Evolutionary conservation across 1,139 yeast species (phyloP), one percentile per base, ranked within the genome.

Genomic region (Eremothecium coryli): DNA sequence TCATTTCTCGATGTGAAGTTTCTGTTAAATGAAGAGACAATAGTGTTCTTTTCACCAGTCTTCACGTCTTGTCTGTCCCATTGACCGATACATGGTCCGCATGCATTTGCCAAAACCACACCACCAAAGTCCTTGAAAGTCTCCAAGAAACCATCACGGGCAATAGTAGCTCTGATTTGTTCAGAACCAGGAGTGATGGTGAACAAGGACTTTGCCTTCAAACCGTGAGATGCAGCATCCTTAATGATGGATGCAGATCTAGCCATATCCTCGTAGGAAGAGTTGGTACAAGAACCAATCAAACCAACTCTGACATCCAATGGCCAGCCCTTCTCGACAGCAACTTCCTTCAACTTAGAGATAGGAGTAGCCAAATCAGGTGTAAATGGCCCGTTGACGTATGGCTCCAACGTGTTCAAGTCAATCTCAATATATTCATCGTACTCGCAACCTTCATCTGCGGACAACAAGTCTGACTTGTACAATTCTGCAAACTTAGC

Each of bases 51-150:
- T 39, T 73, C 78, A 34, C 75, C 73, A 59, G 80, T 79, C 35
- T 79, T 68, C 33, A 79, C 70, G 43, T 68, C 69, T 36, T 58
- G 63, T 64, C 98, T 77, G 58, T 86, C 95, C 98, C 98, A 90
- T 67, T 90, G 97, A 35, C 98, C 98, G 54, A 90, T 90, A 69
- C 98, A 90, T 45, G 97, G 98, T 39, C 98, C 98, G 68, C 98
- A 90, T 11, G 98, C 98, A 56, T 90, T 90, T 28, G 97, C 95
- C 45, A 90, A 68, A 12, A 90, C 95, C 36, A 76, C 70, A 33
- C 95, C 97, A 38, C 96, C 96, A 50, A 79, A 81, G 32, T 77
- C 70, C 57, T 79, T 78, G 56, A 90, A 85, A 24, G 81, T 76
- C 28, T 79, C 72, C 38, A 82, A 74, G 45, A 82, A 69, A 12